Base-by-base conservation (phyloP, 2,329 filamentous ascomycete species). In the Penicillium hesseltinei region DNA sequence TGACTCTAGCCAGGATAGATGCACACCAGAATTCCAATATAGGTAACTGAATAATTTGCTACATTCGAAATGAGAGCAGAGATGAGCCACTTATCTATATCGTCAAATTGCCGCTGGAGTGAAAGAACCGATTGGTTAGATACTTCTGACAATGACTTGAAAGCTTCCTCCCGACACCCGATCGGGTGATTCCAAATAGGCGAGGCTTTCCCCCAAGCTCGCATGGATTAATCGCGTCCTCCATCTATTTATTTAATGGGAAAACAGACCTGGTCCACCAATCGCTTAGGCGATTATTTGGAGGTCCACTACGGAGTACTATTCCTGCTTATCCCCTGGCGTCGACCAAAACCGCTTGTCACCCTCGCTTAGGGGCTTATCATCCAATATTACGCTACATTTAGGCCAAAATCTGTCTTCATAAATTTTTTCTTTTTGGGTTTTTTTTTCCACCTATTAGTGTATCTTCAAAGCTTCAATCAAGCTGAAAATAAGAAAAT, bases 51-150 rank as follows among this genome's bases (percentile, higher is more conserved):
- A 43, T 3, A 17, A 23, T 23, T 48, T 48, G 21, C 46, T 38
- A n/a, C 46, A 48, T 48, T 48, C n/a, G 33, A 33, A 48, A 48
- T 46, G n/a, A 46, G 44, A 38, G 46, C 21, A 48, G 46, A 36
- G 19, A 25, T 25, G 21, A 8, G 33, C 21, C 31, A 48, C 46
- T 48, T 48, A 48, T 48, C 33, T 48, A 48, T 13, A 23, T 23
- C 45, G 15, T 21, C 44, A 17, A 21, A n/a, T 6, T 29, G 5
- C n/a, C 6, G 11, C 10, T 31, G 3, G 8, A 9, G 27, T 21
- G 6, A 29, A 46, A 0, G 6, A 46, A 33, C 44, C 27, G 27
- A 46, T 46, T 46, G 44, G 44, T 9, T 19, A n/a, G 17, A 11
- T 29, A 45, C 25, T 6, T 21, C 27, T 29, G 17, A 13, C 44